These are phyloP conservation scores for Erythrobasidium hasegawianum DNA, from an alignment of 1,284 basidiomycete species.

Conservation along the genomic window DNA sequence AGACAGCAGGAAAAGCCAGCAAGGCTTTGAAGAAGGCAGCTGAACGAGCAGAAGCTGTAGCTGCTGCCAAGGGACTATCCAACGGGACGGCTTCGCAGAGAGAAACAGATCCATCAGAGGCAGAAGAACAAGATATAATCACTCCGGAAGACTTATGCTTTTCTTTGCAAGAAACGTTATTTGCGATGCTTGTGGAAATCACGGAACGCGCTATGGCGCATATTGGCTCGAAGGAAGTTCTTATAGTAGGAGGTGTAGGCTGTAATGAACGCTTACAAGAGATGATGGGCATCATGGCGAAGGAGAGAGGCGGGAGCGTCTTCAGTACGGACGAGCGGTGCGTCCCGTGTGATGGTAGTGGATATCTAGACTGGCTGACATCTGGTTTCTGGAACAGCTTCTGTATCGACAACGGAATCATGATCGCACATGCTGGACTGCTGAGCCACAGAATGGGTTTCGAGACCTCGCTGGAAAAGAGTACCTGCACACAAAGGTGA, in stretches of 20 bases:
- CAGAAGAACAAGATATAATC: constrained; percentile 65
- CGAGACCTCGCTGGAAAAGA: constrained; percentile 69
- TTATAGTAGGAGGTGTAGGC: constrained; percentile 98
- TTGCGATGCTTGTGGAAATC: constrained; percentile 98
- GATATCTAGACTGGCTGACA: too few species aligned
- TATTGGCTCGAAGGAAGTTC: constrained; percentile 89
- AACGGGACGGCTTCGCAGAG: background rate
- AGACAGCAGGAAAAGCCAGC: constrained; percentile 34
- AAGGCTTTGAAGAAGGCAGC: constrained; percentile 36
- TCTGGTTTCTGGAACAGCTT: too few species aligned
- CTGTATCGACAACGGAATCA: constrained; percentile 99
- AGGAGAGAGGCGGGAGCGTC: constrained; percentile 80
- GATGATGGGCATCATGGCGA: constrained; percentile 98
- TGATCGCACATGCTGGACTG: constrained; percentile 96
- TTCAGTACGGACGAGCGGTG: constrained; percentile 96
- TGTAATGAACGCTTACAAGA: constrained; percentile 90
- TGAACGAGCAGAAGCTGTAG: constrained; percentile 22
- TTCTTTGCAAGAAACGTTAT: constrained; percentile 94
- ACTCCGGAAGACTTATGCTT: constrained; percentile 94
- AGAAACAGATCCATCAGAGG: constrained; percentile 65
- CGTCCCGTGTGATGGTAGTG: constrained; percentile 39
- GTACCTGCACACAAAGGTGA: constrained; percentile 84
- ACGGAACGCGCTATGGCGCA: constrained; percentile 99
- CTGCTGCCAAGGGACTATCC: background rate
- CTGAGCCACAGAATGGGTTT: constrained; percentile 90